These are phyloP conservation scores for Samsoniella hepiali DNA, from an alignment of 2,329 filamentous ascomycete genomes.

Conservation along the genomic window DNA sequence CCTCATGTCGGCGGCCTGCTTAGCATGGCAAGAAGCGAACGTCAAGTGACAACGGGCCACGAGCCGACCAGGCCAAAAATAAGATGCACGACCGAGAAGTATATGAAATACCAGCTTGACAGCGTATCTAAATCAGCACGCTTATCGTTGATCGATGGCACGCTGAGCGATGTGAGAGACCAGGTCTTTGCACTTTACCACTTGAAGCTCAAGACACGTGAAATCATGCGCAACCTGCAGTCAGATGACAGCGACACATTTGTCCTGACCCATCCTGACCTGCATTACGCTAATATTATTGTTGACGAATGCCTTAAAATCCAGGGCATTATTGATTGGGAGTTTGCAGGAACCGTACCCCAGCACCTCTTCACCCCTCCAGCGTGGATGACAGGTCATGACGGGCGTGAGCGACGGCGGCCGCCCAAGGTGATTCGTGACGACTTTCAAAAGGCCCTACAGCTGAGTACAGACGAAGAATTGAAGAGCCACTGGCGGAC, in stretches of 20 bases:
- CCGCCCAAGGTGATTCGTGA: background rate
- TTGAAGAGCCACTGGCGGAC: background rate
- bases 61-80: background rate
- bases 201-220: background rate
- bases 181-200: background rate
- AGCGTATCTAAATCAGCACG: background rate
- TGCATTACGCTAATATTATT: constrained; percentile 26
- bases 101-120: background rate
- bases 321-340: constrained; percentile 28
- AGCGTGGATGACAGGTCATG: constrained; percentile 21
- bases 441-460: background rate
- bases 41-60: background rate
- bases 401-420: background rate
- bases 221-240: background rate
- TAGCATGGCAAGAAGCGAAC: background rate
- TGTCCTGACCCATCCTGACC: constrained; percentile 21
- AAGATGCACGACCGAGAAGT: background rate
- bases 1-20: background rate
- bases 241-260: background rate
- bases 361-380: constrained; percentile 22
- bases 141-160: background rate
- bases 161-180: background rate
- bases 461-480: background rate
- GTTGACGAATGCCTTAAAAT: constrained; percentile 25
- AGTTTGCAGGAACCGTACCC: constrained; percentile 23